Conservation (phyloP, 1,139 yeast species). For the Yamadazyma triangularis region DNA sequence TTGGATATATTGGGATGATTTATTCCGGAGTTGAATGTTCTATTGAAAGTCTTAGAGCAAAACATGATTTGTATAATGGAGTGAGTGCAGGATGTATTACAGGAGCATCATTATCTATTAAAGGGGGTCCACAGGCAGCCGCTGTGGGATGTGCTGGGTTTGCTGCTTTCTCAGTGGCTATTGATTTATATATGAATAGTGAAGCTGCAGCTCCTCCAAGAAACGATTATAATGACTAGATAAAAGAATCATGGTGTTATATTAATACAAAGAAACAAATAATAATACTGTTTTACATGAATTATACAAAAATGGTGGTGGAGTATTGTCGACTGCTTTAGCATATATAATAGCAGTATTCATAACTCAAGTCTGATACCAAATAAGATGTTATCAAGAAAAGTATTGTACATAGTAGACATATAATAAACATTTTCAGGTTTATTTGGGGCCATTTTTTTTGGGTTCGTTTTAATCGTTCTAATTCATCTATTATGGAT, state of each 20-base stretch:
- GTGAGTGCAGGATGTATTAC: slow-evolving; percentile 92
- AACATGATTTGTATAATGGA: slow-evolving; percentile 90
- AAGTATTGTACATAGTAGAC: slow-evolving; percentile 9
- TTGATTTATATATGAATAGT: slow-evolving; percentile 83
- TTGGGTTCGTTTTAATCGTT: slow-evolving; percentile 7
- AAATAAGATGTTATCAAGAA: slow-evolving; percentile 18
- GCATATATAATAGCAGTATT: slow-evolving; percentile 37
- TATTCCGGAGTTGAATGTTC: slow-evolving; percentile 94
- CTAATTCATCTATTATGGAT: slow-evolving; percentile 7
- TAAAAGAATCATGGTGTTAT: too few relatives aligned
- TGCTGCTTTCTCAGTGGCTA: slow-evolving; percentile 93
- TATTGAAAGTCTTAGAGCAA: slow-evolving; percentile 81
- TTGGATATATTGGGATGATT: slow-evolving; percentile 91
- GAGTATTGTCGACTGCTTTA: slow-evolving; percentile 12
- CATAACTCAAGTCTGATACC: slow-evolving; percentile 28
- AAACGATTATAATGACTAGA: slow-evolving; percentile 80
- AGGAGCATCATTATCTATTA: slow-evolving; percentile 86
- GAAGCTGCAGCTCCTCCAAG: slow-evolving; percentile 84
- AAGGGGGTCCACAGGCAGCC: slow-evolving; percentile 93
- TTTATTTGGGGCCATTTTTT: slow-evolving; percentile 1
- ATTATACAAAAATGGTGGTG: neutral
- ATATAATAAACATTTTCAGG: too few relatives aligned
- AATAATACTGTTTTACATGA: too few relatives aligned
- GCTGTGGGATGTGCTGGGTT: slow-evolving; percentile 93
- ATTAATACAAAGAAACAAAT: too few relatives aligned